Evolutionary conservation across 2,329 filamentous ascomycete genomes (phyloP), one percentile per base, ranked within the genome.

Genomic region (Rugonectria rugulosa): DNA sequence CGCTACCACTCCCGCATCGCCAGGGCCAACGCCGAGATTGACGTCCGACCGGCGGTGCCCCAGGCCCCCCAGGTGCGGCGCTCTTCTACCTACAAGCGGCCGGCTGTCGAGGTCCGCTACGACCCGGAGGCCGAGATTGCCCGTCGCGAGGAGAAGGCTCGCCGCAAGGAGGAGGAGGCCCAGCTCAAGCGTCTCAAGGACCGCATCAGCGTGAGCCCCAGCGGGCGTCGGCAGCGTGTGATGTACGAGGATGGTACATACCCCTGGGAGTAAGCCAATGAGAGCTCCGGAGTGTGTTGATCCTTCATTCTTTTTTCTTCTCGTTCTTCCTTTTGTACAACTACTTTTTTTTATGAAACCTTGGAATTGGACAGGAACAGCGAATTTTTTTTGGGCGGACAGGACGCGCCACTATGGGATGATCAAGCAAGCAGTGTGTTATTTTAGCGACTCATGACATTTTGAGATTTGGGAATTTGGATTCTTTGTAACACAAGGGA

Each of bases 21-120:
- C 8, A 70, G 70, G 51, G 75, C 75, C 50, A 81, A 81, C 48
- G 71, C 71, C 26, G 72, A 73, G 52, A 81, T 81, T 48, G 68
- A 72, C 53, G 70, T 62, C 56, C 75, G 78, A 9, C 66, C 70
- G 15, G 57, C 69, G 6, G 69, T 73, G n/a, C 12, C 71, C 72
- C 36, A 59, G 65, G 9, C 60, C 67, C 5, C 59, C 68, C 7
- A 24, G 60, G 63, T 65, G 7, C 54, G 59, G 31, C 64, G 66
- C 48, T 53, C 63, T 32, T 53, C 68, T 20, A 62, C 68, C 29
- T 60, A 62, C 59, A 49, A 60, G 57, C 61, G 61, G 32, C 57
- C 60, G 19, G 61, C 56, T 24, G 62, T 70, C 17, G 64, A 65
- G 56, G 57, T 68, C 37, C 53, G 48, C 9, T 40, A 51, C 32